phyloP scores from a whole-genome alignment of 257 asterid species.

The Penstemon eatonii region DNA sequence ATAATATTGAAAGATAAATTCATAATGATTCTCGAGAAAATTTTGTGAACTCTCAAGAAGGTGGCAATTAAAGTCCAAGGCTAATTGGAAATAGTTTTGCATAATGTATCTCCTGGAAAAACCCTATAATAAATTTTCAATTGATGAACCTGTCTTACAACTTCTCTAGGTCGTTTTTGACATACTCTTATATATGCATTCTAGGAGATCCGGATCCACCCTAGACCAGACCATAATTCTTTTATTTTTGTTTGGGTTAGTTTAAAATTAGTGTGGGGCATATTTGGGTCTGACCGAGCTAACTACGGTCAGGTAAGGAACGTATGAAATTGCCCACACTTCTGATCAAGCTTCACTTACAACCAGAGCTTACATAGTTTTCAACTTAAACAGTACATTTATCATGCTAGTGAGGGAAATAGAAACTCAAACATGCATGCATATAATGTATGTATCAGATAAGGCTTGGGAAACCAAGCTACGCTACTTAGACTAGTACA shows the following conservation, averaged over 20 bases:
- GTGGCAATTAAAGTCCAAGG: background rate
- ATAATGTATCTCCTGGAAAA: background rate
- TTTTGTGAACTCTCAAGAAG: background rate
- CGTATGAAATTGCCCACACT: too few species aligned
- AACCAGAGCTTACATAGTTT: constrained; percentile 1
- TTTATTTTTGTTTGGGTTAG: too few species aligned
- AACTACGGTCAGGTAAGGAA: too few species aligned
- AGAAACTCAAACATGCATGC: background rate
- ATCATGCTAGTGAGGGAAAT: background rate
- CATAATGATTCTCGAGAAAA: too few species aligned
- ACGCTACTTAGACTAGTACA: background rate
- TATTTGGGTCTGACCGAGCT: too few species aligned
- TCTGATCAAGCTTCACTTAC: constrained; percentile 1
- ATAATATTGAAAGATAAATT: background rate
- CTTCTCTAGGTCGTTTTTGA: background rate
- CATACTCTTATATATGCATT: too few species aligned
- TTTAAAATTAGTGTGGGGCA: too few species aligned
- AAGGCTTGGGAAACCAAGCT: constrained; percentile 2
- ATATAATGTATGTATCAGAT: constrained; percentile 13
- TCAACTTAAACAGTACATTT: background rate
- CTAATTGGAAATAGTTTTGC: too few species aligned
- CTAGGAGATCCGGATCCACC: too few species aligned
- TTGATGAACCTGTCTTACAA: background rate
- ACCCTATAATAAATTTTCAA: background rate
- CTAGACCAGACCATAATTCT: too few species aligned